These are phyloP conservation scores for Rhizopogon vesiculosus DNA, from an alignment of 768 basidiomycete species.

Conservation along the genomic window DNA sequence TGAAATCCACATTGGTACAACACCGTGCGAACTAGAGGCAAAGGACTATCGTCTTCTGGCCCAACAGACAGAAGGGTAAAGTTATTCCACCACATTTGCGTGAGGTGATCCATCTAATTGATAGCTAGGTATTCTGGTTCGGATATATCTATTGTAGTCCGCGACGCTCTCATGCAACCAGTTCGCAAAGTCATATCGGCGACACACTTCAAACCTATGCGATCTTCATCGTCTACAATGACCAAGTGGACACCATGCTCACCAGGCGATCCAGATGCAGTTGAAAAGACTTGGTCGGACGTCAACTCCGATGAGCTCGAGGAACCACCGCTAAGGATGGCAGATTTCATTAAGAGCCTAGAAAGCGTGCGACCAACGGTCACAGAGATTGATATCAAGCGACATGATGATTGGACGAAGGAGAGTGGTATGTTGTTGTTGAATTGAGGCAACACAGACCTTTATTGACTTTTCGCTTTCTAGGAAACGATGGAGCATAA, in stretches of 20 bases:
- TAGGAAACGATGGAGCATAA: slow-evolving; percentile 31
- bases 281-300: slow-evolving; percentile 88
- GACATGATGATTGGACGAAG: slow-evolving; percentile 79
- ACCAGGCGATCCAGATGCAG: slow-evolving; percentile 80
- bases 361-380: slow-evolving; percentile 84
- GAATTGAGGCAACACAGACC: not conserved
- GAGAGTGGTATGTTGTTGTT: slow-evolving; percentile 62
- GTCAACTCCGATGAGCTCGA: slow-evolving; percentile 82
- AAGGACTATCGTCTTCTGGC: slow-evolving; percentile 82
- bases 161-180: slow-evolving; percentile 98
- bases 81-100: slow-evolving; percentile 2
- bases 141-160: slow-evolving; percentile 90
- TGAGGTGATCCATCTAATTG: not conserved
- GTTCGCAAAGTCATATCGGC: slow-evolving; percentile 94
- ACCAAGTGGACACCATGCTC: slow-evolving; percentile 93
- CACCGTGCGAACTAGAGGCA: slow-evolving; percentile 76
- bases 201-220: slow-evolving; percentile 83
- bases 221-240: slow-evolving; percentile 17
- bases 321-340: slow-evolving; percentile 78
- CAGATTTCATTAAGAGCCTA: slow-evolving; percentile 81
- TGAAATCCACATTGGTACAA: slow-evolving; percentile 90
- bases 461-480: not conserved
- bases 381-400: slow-evolving; percentile 79
- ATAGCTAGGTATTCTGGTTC: slow-evolving; percentile 76
- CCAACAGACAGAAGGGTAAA: slow-evolving; percentile 78